Evolutionary conservation across 305 asterid genomes (phyloP).

Genomic region (Solanum hybrid): DNA sequence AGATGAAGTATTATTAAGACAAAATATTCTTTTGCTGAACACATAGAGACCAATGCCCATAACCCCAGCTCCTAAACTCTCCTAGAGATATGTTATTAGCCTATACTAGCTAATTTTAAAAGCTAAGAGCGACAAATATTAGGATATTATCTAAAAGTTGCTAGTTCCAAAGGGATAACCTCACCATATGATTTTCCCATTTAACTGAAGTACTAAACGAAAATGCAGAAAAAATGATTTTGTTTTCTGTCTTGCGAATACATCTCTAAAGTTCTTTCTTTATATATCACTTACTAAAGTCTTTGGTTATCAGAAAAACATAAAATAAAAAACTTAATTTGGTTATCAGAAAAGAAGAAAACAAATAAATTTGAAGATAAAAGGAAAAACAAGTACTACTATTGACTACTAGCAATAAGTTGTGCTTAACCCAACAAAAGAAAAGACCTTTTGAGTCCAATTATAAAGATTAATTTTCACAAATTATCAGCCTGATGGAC

Average conservation of each 20-base stretch:
- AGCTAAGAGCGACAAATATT: background rate
- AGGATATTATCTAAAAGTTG: background rate
- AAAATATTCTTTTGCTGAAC: background rate
- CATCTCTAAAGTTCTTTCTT: background rate
- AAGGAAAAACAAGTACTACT: background rate
- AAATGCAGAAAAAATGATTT: background rate
- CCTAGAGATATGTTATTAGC: background rate
- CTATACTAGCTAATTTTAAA: background rate
- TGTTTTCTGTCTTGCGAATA: background rate
- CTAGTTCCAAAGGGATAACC: background rate
- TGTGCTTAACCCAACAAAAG: background rate
- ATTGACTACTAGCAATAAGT: background rate
- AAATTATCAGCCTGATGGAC: background rate
- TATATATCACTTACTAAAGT: background rate
- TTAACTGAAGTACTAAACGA: background rate
- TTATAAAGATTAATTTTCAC: background rate
- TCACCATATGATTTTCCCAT: background rate
- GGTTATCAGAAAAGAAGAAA: background rate
- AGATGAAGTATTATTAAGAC: background rate
- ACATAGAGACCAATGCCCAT: background rate
- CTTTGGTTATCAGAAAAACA: background rate
- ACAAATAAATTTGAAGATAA: background rate
- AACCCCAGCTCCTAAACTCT: background rate
- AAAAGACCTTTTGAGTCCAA: background rate
- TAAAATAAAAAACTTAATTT: background rate